A percentile compares a stretch with the other conserved stretches of the same genome.
phyloP scores from a whole-genome alignment of 768 basidiomycete genomes.

The Boletus rubroflammeus region DNA sequence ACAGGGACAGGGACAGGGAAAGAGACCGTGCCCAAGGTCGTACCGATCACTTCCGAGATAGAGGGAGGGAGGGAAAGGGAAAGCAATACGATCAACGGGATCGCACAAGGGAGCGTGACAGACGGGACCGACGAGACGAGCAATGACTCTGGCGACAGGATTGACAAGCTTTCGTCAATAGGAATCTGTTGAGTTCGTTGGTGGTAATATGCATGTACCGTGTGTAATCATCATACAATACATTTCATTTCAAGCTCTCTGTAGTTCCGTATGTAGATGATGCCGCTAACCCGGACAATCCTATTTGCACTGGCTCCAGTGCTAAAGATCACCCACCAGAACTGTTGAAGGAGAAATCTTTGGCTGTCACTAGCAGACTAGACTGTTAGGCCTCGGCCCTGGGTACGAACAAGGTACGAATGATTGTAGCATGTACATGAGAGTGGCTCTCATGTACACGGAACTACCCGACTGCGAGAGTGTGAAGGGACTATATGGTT shows the following conservation, averaged over 20 bases:
- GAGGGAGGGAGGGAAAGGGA: constrained; percentile 3
- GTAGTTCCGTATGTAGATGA: background rate
- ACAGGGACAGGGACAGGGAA: constrained; percentile 16
- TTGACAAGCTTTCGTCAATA: background rate
- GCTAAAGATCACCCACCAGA: background rate
- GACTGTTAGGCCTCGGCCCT: too few relatives aligned
- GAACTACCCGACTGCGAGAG: too few relatives aligned
- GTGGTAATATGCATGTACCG: background rate
- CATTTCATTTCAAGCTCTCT: too few relatives aligned
- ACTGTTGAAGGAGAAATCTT: background rate
- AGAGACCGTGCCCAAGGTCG: constrained; percentile 32
- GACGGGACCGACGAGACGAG: constrained; percentile 13
- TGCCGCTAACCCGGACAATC: too few relatives aligned
- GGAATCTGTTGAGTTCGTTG: background rate
- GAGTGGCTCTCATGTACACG: too few relatives aligned
- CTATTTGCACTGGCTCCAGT: background rate
- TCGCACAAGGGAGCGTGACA: constrained; percentile 19
- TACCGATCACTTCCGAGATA: constrained; percentile 30
- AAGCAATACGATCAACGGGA: constrained; percentile 7
- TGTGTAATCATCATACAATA: too few relatives aligned
- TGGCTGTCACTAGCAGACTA: too few relatives aligned
- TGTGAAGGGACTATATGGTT: too few relatives aligned
- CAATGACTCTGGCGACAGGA: background rate
- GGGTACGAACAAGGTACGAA: too few relatives aligned
- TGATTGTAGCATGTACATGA: too few relatives aligned